phyloP scores from a whole-genome alignment of 2,329 filamentous ascomycete genomes.

The Herpotrichia juniperi region DNA sequence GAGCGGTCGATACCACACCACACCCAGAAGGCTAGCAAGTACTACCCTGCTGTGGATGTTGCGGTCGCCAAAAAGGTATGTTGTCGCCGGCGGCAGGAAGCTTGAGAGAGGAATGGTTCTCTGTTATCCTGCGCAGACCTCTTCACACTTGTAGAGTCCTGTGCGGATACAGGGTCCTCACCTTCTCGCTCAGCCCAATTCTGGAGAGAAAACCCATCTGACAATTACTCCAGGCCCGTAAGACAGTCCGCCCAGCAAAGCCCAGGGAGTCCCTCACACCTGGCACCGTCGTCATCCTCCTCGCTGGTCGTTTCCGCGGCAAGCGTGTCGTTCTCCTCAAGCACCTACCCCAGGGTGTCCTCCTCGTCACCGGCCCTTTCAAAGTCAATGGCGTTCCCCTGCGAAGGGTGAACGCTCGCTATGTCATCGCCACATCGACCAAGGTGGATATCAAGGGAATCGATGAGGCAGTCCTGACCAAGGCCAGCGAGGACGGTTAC shows the following conservation, averaged over 20 bases:
- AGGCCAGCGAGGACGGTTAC: conserved; percentile 84
- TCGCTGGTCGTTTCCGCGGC: conserved; percentile 99
- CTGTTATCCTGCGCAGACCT: background rate
- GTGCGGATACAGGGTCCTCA: background rate
- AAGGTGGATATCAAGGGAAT: conserved; percentile 85
- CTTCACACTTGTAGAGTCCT: background rate
- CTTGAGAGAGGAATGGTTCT: conserved; percentile 18
- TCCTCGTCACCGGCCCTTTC: conserved; percentile 99
- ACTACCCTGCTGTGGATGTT: conserved; percentile 97
- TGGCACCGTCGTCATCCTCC: conserved; percentile 96
- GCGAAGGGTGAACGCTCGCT: conserved; percentile 88
- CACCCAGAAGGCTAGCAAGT: conserved; percentile 95
- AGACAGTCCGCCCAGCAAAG: conserved; percentile 86
- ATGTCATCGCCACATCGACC: conserved; percentile 89
- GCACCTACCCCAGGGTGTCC: conserved; percentile 94
- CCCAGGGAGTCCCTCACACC: conserved; percentile 89
- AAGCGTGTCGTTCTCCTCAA: conserved; percentile 99
- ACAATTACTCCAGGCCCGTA: conserved; percentile 75
- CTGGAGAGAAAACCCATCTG: conserved; percentile 25
- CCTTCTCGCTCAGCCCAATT: background rate
- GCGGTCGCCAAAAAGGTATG: conserved; percentile 91
- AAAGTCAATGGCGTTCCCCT: conserved; percentile 99
- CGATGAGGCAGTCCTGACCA: conserved; percentile 73
- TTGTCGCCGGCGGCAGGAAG: conserved; percentile 42
- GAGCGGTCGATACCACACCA: conserved; percentile 86